Base-by-base conservation (phyloP, 2,329 filamentous ascomycete genomes). In the Cladosporium colombiae region DNA sequence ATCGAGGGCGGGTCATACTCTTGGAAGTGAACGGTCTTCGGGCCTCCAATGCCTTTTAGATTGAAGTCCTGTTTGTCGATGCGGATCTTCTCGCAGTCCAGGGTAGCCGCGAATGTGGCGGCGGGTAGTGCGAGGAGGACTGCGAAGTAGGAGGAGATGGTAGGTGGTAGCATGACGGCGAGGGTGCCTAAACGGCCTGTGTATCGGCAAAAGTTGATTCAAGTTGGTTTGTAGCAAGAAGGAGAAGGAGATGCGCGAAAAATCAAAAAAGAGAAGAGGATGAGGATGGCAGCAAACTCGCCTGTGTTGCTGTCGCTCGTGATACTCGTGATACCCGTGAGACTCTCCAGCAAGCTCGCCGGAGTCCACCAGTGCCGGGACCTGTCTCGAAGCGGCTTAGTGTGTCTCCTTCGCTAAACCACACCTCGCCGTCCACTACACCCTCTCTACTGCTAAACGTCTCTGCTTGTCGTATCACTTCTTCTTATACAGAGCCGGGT, bases 1-100 rank as follows among this genome's bases (percentile, higher is more conserved):
- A 86, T 81, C 18, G 82, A 81, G 18, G 81, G 83, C 23, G 83
- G 83, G 8, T 73, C 74, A 5, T 76, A 73, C 16, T 80, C 75
- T 68, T 83, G 81, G 70, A 82, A 82, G 73, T 91, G 83, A 44
- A 92, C 88, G 0, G 88, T 86, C 75, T 90, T 89, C 37, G 89
- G 88, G 1, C 90, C 91, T 6, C 80, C 82, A 8, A 93, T 84
- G 68, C 82, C 77, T 29, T 81, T 81, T 33, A 94, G 81, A 77
- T 93, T 83, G 77, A 90, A 93, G 33, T 80, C 82, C 67, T 85
- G 82, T 27, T 81, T 82, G 69, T 88, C 84, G 1, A 86, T 82
- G 4, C 83, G 78, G 35, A 92, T 81, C 59, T 88, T 82, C 23
- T 85, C 81, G 82, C 91, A 93, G 68, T 85, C 78, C 64, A 91